Conservation (phyloP, 2,329 filamentous ascomycete species). For the Fusarium mundagurra region DNA sequence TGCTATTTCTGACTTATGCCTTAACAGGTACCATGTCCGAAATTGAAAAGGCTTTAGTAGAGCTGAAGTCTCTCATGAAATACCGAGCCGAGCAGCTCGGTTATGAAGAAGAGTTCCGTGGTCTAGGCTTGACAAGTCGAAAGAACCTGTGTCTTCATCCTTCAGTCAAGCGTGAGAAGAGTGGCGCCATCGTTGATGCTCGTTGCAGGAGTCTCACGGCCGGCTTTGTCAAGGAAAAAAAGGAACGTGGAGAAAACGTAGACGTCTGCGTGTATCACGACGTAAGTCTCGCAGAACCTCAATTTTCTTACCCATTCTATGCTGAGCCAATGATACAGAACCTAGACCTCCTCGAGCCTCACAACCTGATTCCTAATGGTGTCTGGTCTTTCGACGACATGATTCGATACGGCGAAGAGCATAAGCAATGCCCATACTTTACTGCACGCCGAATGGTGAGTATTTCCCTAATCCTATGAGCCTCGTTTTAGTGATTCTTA, state of each 20-base stretch:
- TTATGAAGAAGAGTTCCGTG: conserved; percentile 89
- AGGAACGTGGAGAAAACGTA: conserved; percentile 92
- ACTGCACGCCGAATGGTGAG: conserved; percentile 90
- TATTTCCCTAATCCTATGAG: background rate
- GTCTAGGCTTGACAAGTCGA: conserved; percentile 90
- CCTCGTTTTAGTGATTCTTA: background rate
- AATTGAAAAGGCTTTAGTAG: conserved; percentile 95
- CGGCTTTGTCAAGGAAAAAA: conserved; percentile 97
- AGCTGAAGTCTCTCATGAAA: conserved; percentile 93
- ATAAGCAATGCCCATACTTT: conserved; percentile 98
- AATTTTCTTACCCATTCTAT: background rate
- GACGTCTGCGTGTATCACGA: conserved; percentile 97
- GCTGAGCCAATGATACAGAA: conserved; percentile 64
- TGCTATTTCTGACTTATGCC: conserved; percentile 1
- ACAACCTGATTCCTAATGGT: conserved; percentile 92
- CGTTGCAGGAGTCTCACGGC: conserved; percentile 94
- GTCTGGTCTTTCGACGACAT: conserved; percentile 96
- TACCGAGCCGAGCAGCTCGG: conserved; percentile 92
- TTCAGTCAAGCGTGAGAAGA: conserved; percentile 95
- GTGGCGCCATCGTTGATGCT: conserved; percentile 92
- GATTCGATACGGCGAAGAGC: conserved; percentile 87
- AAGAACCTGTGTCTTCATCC: conserved; percentile 98
- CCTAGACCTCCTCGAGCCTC: conserved; percentile 90
- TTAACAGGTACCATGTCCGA: conserved; percentile 89
- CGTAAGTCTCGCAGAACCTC: conserved; percentile 55